Conservation (phyloP, 2,329 filamentous ascomycete species). For the Penicillium palitans region DNA sequence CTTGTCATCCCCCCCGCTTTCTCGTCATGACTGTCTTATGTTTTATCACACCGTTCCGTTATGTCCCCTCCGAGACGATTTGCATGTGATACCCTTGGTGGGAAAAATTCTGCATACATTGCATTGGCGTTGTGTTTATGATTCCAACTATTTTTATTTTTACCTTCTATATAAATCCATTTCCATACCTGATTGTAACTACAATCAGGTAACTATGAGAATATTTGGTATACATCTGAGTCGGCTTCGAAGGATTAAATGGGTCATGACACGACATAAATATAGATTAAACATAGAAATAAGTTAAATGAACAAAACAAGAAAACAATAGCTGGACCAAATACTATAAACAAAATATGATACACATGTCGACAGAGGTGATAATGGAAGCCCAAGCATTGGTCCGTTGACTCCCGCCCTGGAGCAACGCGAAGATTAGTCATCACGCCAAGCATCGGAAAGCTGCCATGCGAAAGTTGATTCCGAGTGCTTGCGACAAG, state of each 20-base stretch:
- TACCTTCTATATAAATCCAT: not conserved
- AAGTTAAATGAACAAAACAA: not conserved
- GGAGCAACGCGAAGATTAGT: slow-evolving; percentile 20
- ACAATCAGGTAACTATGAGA: too few relatives aligned
- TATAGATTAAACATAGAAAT: not conserved
- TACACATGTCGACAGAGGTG: not conserved
- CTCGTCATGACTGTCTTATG: slow-evolving; percentile 13
- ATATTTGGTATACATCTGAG: not conserved
- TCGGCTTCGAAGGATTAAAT: not conserved
- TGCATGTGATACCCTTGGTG: slow-evolving; percentile 33
- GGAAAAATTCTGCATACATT: slow-evolving; percentile 25
- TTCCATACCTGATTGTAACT: not conserved
- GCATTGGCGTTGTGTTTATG: slow-evolving; percentile 22
- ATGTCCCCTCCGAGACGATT: slow-evolving; percentile 23
- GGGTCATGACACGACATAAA: not conserved
- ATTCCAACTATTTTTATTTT: slow-evolving; percentile 8
- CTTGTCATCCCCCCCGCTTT: not conserved
- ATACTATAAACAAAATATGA: not conserved
- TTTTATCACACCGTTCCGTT: slow-evolving; percentile 13
- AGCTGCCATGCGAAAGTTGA: slow-evolving; percentile 19
- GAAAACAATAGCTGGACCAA: not conserved
- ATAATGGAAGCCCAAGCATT: slow-evolving; percentile 14
- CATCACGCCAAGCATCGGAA: slow-evolving; percentile 24
- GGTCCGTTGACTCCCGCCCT: not conserved
- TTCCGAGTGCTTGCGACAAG: slow-evolving; percentile 3